These are phyloP conservation scores for Astrocystis sublimbata DNA, from an alignment of 495 filamentous ascomycete species.

Conservation along the genomic window DNA sequence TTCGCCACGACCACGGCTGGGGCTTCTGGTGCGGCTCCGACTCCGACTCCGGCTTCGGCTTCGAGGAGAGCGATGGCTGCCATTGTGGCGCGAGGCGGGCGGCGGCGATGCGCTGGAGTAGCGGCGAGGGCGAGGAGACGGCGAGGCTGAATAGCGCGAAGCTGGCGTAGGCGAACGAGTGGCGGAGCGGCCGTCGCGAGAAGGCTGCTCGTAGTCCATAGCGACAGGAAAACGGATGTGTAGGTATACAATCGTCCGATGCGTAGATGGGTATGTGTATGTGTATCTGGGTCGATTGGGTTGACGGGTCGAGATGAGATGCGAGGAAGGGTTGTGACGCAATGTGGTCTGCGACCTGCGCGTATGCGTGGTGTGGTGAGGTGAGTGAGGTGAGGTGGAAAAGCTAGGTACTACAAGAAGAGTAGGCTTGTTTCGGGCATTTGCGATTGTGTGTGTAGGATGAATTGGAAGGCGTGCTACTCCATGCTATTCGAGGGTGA, in stretches of 20 bases:
- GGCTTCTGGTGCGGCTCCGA: too few relatives aligned
- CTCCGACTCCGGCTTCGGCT: conserved; percentile 31
- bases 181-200: conserved; percentile 26
- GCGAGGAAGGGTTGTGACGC: neutral
- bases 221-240: neutral
- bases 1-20: conserved; percentile 29
- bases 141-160: conserved; percentile 36
- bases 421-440: too few relatives aligned
- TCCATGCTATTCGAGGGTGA: too few relatives aligned
- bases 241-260: neutral
- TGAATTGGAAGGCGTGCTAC: too few relatives aligned
- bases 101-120: conserved; percentile 26
- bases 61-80: conserved; percentile 26
- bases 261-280: neutral
- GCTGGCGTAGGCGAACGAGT: conserved; percentile 34
- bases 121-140: conserved; percentile 33
- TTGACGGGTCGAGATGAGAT: too few relatives aligned
- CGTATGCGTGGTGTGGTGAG: neutral
- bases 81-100: conserved; percentile 31
- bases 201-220: conserved; percentile 37
- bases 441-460: too few relatives aligned
- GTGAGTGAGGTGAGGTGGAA: too few relatives aligned
- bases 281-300: too few relatives aligned
- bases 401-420: too few relatives aligned
- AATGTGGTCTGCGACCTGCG: conserved; percentile 7